These are phyloP conservation scores for Lodderomyces orthopsilosis DNA, from an alignment of 1,139 yeast genomes.

Conservation along the genomic window DNA sequence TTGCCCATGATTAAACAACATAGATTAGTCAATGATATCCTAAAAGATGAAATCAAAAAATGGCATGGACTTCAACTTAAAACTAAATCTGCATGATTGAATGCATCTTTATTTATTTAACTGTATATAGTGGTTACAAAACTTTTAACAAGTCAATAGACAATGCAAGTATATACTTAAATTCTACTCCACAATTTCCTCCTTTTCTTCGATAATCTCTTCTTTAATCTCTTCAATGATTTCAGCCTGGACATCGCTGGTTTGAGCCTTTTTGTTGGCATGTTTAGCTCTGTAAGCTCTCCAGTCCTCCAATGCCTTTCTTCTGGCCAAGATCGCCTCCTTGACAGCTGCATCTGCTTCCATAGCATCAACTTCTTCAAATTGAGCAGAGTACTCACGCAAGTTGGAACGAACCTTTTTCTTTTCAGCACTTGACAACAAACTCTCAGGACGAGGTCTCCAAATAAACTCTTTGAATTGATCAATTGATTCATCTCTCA, in stretches of 20 bases:
- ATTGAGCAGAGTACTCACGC: slow-evolving; percentile 86
- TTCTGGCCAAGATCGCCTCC: slow-evolving; percentile 84
- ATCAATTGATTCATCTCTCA: slow-evolving; percentile 75
- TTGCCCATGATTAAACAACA: slow-evolving; percentile 87
- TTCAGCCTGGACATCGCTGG: slow-evolving; percentile 59
- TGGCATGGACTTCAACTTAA: slow-evolving; percentile 95
- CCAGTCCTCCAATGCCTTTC: slow-evolving; percentile 86
- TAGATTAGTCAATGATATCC: slow-evolving; percentile 74
- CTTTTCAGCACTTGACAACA: slow-evolving; percentile 72
- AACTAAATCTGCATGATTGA: slow-evolving; percentile 43
- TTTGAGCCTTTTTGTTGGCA: slow-evolving; percentile 46
- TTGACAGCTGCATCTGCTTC: slow-evolving; percentile 92
- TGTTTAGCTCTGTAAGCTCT: slow-evolving; percentile 66
- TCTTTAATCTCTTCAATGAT: slow-evolving; percentile 65
- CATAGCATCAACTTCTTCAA: slow-evolving; percentile 95
- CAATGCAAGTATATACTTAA: slow-evolving; percentile 1
- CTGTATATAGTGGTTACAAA: slow-evolving; percentile 3
- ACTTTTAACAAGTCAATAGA: background rate
- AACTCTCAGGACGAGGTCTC: slow-evolving; percentile 94
- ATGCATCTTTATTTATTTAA: background rate
- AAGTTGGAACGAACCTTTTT: slow-evolving; percentile 89
- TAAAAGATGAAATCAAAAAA: slow-evolving; percentile 80
- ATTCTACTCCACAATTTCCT: slow-evolving; percentile 64
- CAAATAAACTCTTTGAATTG: slow-evolving; percentile 87
- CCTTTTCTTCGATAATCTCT: slow-evolving; percentile 73